phyloP scores from a whole-genome alignment of 306 rosid genomes.

The Gillenia trifoliata region DNA sequence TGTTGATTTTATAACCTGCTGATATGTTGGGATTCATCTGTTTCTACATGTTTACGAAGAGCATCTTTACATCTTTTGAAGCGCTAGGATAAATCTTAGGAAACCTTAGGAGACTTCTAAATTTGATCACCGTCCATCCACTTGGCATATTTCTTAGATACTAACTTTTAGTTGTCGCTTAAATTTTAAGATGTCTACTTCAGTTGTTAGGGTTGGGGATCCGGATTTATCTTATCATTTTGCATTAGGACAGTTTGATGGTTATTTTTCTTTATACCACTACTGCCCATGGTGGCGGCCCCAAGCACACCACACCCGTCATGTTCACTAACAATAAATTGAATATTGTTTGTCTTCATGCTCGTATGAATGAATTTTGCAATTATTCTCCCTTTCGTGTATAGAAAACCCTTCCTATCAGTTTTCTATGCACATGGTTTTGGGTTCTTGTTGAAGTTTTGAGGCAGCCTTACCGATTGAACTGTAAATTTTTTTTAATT shows the following conservation, averaged over 20 bases:
- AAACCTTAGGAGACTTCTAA: background rate
- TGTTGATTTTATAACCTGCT: slow-evolving; percentile 13
- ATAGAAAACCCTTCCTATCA: slow-evolving; percentile 7
- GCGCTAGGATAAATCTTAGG: background rate
- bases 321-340: background rate
- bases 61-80: background rate
- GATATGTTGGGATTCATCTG: slow-evolving; percentile 15
- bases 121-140: background rate
- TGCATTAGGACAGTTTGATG: background rate
- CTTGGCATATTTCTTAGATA: background rate
- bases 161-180: background rate
- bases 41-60: background rate
- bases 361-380: background rate
- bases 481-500: background rate
- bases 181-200: background rate
- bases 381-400: background rate
- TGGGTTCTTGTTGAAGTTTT: slow-evolving; percentile 18
- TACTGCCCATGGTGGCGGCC: too few relatives aligned
- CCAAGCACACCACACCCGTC: background rate
- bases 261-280: background rate
- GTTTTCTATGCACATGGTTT: slow-evolving; percentile 30
- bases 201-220: background rate
- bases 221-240: background rate
- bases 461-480: background rate
- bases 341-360: background rate